phyloP scores from a whole-genome alignment of 2,329 filamentous ascomycete genomes.

The Hirsutella thompsonii region DNA sequence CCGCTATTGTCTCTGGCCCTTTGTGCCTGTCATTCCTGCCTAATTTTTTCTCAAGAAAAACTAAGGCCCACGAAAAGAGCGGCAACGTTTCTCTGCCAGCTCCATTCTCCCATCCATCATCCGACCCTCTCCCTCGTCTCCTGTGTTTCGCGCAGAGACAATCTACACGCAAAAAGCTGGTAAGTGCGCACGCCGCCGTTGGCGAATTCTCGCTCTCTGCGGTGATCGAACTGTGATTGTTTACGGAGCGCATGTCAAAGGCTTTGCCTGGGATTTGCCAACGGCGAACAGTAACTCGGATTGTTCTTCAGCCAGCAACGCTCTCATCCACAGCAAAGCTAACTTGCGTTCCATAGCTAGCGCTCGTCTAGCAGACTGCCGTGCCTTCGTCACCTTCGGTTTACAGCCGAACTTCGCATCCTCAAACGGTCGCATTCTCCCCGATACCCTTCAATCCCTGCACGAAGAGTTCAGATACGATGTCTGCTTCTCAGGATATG shows the following conservation, averaged over 20 bases:
- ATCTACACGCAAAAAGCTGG: background rate
- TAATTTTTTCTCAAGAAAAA: background rate
- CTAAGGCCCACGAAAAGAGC: background rate
- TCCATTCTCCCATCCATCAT: background rate
- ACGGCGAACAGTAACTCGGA: too few relatives aligned
- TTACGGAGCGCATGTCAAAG: too few relatives aligned
- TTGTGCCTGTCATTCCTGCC: slow-evolving; percentile 4
- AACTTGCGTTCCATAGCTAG: background rate
- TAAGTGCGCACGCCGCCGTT: background rate
- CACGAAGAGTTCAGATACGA: slow-evolving; percentile 16
- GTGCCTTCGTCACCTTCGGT: background rate
- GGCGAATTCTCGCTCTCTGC: too few relatives aligned
- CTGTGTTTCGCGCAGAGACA: background rate
- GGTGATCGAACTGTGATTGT: too few relatives aligned
- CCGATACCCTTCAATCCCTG: background rate
- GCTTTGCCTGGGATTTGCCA: too few relatives aligned
- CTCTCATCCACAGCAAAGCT: too few relatives aligned
- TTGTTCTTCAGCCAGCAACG: too few relatives aligned
- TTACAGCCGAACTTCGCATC: background rate
- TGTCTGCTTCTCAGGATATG: slow-evolving; percentile 50
- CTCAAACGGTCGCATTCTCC: background rate
- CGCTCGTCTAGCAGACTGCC: background rate
- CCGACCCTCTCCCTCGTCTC: background rate
- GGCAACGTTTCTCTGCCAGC: background rate
- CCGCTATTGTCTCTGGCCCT: slow-evolving; percentile 9